A percentile compares a stretch with the other conserved stretches of the same genome.
These are phyloP conservation scores for Phytophthora pistaciae DNA, from an alignment of 352 stramenopile genomes.

Conservation along the genomic window DNA sequence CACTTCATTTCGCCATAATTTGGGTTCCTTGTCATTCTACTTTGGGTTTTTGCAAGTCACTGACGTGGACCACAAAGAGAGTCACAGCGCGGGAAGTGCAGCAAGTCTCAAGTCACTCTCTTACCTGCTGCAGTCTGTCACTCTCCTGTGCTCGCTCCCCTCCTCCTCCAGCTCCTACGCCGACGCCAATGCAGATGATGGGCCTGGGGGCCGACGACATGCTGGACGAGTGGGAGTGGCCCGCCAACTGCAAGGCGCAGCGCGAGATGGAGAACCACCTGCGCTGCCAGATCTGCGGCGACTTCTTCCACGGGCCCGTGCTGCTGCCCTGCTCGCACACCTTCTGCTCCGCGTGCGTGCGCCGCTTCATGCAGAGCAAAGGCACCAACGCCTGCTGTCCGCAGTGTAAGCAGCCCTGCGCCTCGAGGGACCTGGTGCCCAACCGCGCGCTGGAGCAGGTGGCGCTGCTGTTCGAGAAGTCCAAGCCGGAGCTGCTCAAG, in stretches of 20 bases:
- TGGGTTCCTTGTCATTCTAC: too few relatives aligned
- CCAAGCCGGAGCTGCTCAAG: conserved; percentile 75
- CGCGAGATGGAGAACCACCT: conserved; percentile 79
- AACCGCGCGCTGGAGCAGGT: conserved; percentile 84
- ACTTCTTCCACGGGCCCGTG: conserved; percentile 86
- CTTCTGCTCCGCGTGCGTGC: conserved; percentile 88
- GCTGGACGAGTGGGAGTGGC: conserved; percentile 86
- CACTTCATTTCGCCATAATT: too few relatives aligned
- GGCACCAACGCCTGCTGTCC: conserved; percentile 79
- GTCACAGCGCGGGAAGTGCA: not conserved
- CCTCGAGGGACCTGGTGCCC: conserved; percentile 62
- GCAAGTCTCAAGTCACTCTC: not conserved
- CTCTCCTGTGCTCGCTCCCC: not conserved
- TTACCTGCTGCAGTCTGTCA: not conserved
- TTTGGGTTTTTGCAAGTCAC: not conserved
- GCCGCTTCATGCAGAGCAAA: conserved; percentile 78
- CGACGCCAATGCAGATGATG: conserved; percentile 24
- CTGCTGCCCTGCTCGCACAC: conserved; percentile 81
- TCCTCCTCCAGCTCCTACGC: not conserved
- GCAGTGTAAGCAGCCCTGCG: conserved; percentile 80
- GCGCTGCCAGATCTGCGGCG: conserved; percentile 86
- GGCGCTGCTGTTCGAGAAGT: conserved; percentile 66
- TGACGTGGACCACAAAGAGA: not conserved
- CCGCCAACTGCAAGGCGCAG: conserved; percentile 58
- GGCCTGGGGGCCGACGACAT: conserved; percentile 21